Percentiles rank a stretch among this genome's conserved stretches.
Evolutionary conservation across 2,329 filamentous ascomycete species (phyloP).

Genomic region (Blastomyces silverae): DNA sequence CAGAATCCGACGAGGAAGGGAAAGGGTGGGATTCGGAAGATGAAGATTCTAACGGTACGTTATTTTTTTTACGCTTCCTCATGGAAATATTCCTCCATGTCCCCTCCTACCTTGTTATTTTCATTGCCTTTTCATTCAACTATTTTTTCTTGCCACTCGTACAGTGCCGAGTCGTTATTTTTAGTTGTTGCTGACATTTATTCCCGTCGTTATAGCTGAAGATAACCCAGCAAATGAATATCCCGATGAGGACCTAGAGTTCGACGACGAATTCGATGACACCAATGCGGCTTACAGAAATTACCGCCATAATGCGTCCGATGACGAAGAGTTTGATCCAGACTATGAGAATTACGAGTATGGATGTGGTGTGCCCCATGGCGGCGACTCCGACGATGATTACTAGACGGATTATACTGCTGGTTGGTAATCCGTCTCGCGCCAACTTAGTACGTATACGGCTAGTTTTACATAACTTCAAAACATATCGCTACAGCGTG

Average conservation of each 20-base stretch:
- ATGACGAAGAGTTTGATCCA: constrained; percentile 42
- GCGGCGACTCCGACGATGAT: constrained; percentile 29
- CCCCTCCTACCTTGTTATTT: background rate
- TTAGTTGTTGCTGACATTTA: background rate
- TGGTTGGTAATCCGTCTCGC: background rate
- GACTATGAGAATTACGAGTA: constrained; percentile 29
- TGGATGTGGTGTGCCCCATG: constrained; percentile 21
- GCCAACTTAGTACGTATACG: background rate
- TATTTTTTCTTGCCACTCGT: background rate
- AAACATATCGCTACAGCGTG: background rate
- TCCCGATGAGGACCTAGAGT: constrained; percentile 45
- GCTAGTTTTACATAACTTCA: background rate
- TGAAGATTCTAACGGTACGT: constrained; percentile 54
- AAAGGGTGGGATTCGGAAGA: constrained; percentile 54
- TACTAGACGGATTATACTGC: background rate
- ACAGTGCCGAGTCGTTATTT: background rate
- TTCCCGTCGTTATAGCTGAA: constrained; percentile 34
- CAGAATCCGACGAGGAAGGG: constrained; percentile 47
- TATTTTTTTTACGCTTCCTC: constrained; percentile 7
- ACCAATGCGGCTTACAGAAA: constrained; percentile 34
- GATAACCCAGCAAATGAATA: constrained; percentile 48
- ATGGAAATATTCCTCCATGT: background rate
- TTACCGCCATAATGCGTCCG: constrained; percentile 39
- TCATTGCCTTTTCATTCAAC: background rate
- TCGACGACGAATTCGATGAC: constrained; percentile 43